A percentile compares a stretch with the other conserved stretches of the same genome.
These are phyloP conservation scores for Dothistroma septosporum DNA, from an alignment of 2,329 filamentous ascomycete species.

Conservation along the genomic window DNA sequence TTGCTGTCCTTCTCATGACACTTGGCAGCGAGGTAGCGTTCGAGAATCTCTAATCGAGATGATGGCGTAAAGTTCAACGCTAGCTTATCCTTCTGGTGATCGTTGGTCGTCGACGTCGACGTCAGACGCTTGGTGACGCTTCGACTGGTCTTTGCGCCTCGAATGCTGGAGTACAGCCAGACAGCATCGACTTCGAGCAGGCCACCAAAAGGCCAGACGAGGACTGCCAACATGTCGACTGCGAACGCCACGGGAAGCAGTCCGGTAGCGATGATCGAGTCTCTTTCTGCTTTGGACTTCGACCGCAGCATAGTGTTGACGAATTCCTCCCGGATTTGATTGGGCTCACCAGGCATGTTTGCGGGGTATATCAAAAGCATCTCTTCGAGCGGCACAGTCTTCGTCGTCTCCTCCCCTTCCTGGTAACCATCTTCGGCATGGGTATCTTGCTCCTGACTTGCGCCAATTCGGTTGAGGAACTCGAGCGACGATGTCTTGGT, in stretches of 20 bases:
- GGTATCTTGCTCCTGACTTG: slow-evolving; percentile 9
- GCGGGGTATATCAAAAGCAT: slow-evolving; percentile 42
- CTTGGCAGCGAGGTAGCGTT: slow-evolving; percentile 38
- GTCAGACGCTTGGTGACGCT: slow-evolving; percentile 16
- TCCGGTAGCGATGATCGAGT: slow-evolving; percentile 43
- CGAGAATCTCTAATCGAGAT: slow-evolving; percentile 36
- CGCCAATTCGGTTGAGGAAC: slow-evolving; percentile 40
- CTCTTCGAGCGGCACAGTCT: slow-evolving; percentile 34
- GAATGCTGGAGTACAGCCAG: slow-evolving; percentile 41
- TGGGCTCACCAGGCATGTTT: slow-evolving; percentile 22
- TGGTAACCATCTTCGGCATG: slow-evolving; percentile 15
- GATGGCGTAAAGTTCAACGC: slow-evolving; percentile 38
- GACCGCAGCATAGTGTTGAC: slow-evolving; percentile 43
- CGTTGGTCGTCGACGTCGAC: slow-evolving; percentile 12
- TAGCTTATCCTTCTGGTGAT: slow-evolving; percentile 28
- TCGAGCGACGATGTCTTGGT: slow-evolving; percentile 42
- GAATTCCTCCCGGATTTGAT: slow-evolving; percentile 37
- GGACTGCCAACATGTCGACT: slow-evolving; percentile 29
- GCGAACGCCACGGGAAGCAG: slow-evolving; percentile 37
- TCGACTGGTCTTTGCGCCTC: slow-evolving; percentile 33
- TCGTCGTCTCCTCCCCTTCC: slow-evolving; percentile 24
- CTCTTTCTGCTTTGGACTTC: slow-evolving; percentile 41
- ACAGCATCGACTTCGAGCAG: slow-evolving; percentile 35
- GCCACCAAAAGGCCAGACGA: slow-evolving; percentile 35
- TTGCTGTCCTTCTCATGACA: slow-evolving; percentile 39